Conservation (phyloP, 345 rosid genomes). For the Raphanus raphanistrum region DNA sequence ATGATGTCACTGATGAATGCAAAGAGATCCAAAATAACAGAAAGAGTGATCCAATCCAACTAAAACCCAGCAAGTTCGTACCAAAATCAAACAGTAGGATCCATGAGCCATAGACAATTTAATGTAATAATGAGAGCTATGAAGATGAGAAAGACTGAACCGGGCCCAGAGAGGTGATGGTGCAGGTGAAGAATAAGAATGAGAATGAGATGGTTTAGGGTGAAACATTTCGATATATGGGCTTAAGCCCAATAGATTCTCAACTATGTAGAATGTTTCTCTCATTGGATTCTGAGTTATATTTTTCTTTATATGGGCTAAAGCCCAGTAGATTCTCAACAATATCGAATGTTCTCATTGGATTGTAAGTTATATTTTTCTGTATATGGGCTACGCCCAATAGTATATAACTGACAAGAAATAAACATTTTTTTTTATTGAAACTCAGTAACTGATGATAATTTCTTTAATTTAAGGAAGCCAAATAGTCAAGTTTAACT, state of each 20-base stretch:
- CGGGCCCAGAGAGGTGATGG: conserved; percentile 8
- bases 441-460: background rate
- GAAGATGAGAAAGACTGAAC: background rate
- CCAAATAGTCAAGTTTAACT: background rate
- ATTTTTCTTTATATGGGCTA: conserved; percentile 1
- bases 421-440: background rate
- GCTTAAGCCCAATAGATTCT: conserved; percentile 12
- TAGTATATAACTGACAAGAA: background rate
- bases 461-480: too few species aligned
- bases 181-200: background rate
- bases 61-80: background rate
- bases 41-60: background rate
- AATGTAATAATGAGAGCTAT: background rate
- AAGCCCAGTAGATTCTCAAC: background rate
- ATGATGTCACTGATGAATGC: too few species aligned
- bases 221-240: conserved; percentile 4
- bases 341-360: background rate
- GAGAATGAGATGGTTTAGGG: conserved; percentile 21
- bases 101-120: background rate
- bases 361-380: conserved; percentile 1
- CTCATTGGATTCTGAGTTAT: conserved; percentile 8
- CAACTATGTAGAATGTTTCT: too few species aligned
- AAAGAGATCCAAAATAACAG: background rate
- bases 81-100: background rate
- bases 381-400: conserved; percentile 14